These are phyloP conservation scores for Mesembryanthemum crystallinum DNA, from an alignment of 148 eudicot species.

Conservation along the genomic window DNA sequence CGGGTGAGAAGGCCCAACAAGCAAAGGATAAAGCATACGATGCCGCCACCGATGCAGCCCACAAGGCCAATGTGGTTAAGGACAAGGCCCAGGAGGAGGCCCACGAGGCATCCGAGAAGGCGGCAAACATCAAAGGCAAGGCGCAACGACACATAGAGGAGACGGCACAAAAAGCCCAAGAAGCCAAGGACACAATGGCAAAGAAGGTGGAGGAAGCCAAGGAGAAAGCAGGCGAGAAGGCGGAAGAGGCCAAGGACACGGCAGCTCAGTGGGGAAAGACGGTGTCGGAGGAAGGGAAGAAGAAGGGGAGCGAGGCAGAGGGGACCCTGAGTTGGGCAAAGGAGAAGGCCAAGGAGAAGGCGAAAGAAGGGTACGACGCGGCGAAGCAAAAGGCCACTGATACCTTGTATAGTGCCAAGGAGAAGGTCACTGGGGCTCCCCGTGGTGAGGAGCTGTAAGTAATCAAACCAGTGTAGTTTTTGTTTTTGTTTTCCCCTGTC, in stretches of 20 bases:
- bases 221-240: conserved; percentile 14
- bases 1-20: conserved; percentile 20
- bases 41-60: conserved; percentile 9
- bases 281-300: background rate
- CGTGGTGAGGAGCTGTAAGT: conserved; percentile 22
- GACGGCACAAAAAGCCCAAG: conserved; percentile 13
- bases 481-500: no score
- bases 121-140: conserved; percentile 8
- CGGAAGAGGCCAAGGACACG: conserved; percentile 19
- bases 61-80: conserved; percentile 16
- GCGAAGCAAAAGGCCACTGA: conserved; percentile 24
- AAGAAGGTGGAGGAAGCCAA: conserved; percentile 15
- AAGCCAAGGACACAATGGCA: conserved; percentile 5
- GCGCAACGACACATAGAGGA: conserved; percentile 10
- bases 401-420: conserved; percentile 28
- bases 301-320: background rate
- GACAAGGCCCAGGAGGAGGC: conserved; percentile 23
- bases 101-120: conserved; percentile 17
- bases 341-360: conserved; percentile 18
- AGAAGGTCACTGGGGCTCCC: conserved; percentile 6
- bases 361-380: conserved; percentile 24
- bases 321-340: conserved; percentile 21
- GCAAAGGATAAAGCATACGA: conserved; percentile 17
- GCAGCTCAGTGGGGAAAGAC: background rate
- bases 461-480: no score